These are phyloP conservation scores for Alternaria postmessia DNA, from an alignment of 2,329 filamentous ascomycete species.

Conservation along the genomic window DNA sequence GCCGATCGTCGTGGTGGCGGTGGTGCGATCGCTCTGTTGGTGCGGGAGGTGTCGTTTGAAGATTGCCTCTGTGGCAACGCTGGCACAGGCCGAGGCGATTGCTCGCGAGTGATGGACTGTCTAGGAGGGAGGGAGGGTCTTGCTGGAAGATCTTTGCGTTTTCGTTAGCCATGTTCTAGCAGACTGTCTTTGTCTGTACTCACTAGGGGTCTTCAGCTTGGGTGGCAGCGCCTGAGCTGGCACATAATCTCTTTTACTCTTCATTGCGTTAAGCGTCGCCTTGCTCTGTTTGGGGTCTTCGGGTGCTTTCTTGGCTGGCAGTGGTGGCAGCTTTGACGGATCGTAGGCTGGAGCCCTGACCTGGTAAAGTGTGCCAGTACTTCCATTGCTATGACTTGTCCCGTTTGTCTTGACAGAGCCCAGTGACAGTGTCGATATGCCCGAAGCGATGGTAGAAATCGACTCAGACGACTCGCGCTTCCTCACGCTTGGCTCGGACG, in stretches of 20 bases:
- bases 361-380: constrained; percentile 43
- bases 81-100: constrained; percentile 23
- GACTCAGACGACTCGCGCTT: constrained; percentile 57
- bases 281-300: constrained; percentile 52
- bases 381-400: constrained; percentile 45
- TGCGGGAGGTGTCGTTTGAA: constrained; percentile 16
- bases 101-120: constrained; percentile 19
- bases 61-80: constrained; percentile 25
- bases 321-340: constrained; percentile 61
- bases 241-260: constrained; percentile 42
- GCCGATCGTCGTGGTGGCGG: constrained; percentile 55
- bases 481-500: constrained; percentile 51
- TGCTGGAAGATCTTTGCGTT: constrained; percentile 23
- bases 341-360: constrained; percentile 66
- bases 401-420: constrained; percentile 56
- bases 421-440: constrained; percentile 59
- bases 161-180: not conserved
- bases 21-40: constrained; percentile 33
- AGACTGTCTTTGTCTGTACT: constrained; percentile 1
- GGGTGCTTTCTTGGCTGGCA: constrained; percentile 61
- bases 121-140: constrained; percentile 33
- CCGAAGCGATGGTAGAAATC: constrained; percentile 59
- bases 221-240: constrained; percentile 36
- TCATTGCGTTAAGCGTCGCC: constrained; percentile 49
- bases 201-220: constrained; percentile 38